A percentile compares a stretch with the other conserved stretches of the same genome.
Conservation (phyloP, 2,329 filamentous ascomycete genomes). For the Diaporthe amygdali region DNA sequence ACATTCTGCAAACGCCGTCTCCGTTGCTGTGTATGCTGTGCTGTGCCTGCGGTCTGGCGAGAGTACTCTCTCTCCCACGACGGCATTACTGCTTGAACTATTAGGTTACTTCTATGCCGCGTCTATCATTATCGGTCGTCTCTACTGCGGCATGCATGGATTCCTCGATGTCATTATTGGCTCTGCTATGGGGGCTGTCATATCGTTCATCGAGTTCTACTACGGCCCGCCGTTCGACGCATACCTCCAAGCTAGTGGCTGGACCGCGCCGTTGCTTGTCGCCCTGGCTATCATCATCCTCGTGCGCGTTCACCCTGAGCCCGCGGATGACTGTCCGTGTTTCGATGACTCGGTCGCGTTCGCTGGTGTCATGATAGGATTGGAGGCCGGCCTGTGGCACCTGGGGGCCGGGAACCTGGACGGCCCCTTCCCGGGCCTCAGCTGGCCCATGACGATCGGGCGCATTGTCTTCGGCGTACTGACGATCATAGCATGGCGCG, state of each 20-base stretch:
- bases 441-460: slow-evolving; percentile 64
- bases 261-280: slow-evolving; percentile 67
- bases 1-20: slow-evolving; percentile 95
- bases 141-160: slow-evolving; percentile 99
- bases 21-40: slow-evolving; percentile 85
- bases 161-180: slow-evolving; percentile 90
- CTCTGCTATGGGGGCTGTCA: slow-evolving; percentile 73
- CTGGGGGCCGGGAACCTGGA: slow-evolving; percentile 63
- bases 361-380: slow-evolving; percentile 85
- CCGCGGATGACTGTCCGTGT: slow-evolving; percentile 94
- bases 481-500: slow-evolving; percentile 88
- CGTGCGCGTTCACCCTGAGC: slow-evolving; percentile 91
- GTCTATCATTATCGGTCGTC: slow-evolving; percentile 87
- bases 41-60: slow-evolving; percentile 70
- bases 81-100: slow-evolving; percentile 67
- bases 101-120: slow-evolving; percentile 83
- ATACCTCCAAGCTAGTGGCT: slow-evolving; percentile 70
- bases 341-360: slow-evolving; percentile 97
- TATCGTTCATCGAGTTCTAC: slow-evolving; percentile 65
- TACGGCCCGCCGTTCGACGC: slow-evolving; percentile 68
- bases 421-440: slow-evolving; percentile 56
- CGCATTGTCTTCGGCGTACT: slow-evolving; percentile 82
- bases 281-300: slow-evolving; percentile 73
- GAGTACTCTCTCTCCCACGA: slow-evolving; percentile 63
- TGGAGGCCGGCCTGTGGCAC: slow-evolving; percentile 85